Evolutionary conservation across 371 early-diverging fungal species (phyloP).

Genomic region (Saksenaea vasiformis): DNA sequence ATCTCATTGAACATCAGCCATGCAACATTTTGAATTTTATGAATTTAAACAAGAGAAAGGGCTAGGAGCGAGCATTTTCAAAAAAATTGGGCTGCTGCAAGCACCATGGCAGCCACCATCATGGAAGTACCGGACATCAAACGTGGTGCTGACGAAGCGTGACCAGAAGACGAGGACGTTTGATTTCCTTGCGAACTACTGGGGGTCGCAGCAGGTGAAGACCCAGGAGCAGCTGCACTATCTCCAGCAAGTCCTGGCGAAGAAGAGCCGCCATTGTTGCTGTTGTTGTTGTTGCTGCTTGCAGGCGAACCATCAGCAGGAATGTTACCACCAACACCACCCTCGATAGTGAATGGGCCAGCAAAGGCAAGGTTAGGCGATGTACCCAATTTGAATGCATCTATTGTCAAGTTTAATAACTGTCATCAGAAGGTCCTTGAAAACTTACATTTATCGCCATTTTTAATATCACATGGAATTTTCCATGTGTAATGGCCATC

Average conservation of each 20-base stretch:
- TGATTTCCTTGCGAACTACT: background rate
- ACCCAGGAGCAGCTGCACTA: background rate
- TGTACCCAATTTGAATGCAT: constrained; percentile 49
- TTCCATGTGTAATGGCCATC: constrained; percentile 22
- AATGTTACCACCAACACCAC: constrained; percentile 29
- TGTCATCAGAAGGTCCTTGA: too few species aligned
- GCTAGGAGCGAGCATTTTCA: background rate
- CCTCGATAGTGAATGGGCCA: constrained; percentile 50
- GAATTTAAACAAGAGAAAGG: background rate
- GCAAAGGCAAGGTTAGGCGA: constrained; percentile 55
- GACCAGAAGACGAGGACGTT: background rate
- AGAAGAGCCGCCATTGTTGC: background rate
- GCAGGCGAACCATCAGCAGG: background rate
- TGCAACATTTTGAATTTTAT: background rate
- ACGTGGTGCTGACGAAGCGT: background rate
- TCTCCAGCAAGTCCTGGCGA: background rate
- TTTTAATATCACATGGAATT: constrained; percentile 23
- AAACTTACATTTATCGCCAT: constrained; percentile 33
- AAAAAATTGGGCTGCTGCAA: background rate
- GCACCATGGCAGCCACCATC: background rate
- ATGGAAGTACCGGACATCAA: background rate
- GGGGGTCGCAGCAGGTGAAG: background rate
- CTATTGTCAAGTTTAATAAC: constrained; percentile 26
- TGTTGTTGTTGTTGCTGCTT: background rate
- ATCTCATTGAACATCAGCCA: background rate